Percentiles rank a stretch among this genome's conserved stretches.
These are phyloP conservation scores for Neonectria hederae DNA, from an alignment of 2,329 filamentous ascomycete species.

Conservation along the genomic window DNA sequence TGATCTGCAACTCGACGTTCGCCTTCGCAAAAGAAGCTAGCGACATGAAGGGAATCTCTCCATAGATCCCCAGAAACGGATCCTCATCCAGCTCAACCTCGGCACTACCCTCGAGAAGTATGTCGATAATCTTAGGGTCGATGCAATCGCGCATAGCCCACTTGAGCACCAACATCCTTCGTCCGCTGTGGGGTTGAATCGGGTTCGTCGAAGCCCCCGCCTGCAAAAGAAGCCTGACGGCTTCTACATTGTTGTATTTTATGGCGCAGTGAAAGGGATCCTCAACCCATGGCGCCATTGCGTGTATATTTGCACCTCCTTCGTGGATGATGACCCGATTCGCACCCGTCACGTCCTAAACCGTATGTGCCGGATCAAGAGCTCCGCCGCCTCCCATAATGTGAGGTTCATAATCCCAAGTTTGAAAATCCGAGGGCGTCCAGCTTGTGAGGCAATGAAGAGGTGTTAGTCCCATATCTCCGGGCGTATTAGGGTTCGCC, in stretches of 20 bases:
- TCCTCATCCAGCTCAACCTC: constrained; percentile 26
- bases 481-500: constrained; percentile 14
- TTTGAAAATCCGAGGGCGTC: constrained; percentile 1
- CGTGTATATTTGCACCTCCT: constrained; percentile 24
- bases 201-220: constrained; percentile 33
- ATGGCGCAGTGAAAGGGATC: constrained; percentile 23
- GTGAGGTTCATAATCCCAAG: constrained; percentile 20
- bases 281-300: neutral
- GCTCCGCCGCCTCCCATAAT: constrained; percentile 17
- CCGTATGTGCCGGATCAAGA: constrained; percentile 15
- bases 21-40: neutral
- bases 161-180: constrained; percentile 24
- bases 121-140: constrained; percentile 15
- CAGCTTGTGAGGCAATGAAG: constrained; percentile 25
- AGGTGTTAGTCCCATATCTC: constrained; percentile 18
- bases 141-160: constrained; percentile 18
- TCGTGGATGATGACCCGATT: constrained; percentile 27
- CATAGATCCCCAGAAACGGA: neutral
- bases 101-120: constrained; percentile 25
- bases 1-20: neutral
- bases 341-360: constrained; percentile 20
- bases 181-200: neutral
- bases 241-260: constrained; percentile 16
- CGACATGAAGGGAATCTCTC: constrained; percentile 29
- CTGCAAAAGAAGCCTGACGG: constrained; percentile 26